These are phyloP conservation scores for Penicillium fuscoglaucum DNA, from an alignment of 2,329 filamentous ascomycete genomes.

Conservation along the genomic window DNA sequence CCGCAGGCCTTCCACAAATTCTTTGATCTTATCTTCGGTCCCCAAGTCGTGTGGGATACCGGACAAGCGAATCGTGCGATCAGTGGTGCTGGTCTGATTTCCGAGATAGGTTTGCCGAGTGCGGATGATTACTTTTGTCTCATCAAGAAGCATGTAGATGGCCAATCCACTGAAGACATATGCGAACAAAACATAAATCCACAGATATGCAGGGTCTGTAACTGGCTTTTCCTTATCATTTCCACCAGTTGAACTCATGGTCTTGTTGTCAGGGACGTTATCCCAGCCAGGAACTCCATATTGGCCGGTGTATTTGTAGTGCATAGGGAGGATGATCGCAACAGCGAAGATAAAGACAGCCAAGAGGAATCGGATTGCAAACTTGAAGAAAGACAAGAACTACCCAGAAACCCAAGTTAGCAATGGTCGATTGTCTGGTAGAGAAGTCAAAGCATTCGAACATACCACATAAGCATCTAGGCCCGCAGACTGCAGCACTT, in stretches of 20 bases:
- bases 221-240: constrained; percentile 35
- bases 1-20: constrained; percentile 80
- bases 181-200: constrained; percentile 92
- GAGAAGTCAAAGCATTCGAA: constrained; percentile 15
- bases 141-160: constrained; percentile 76
- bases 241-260: constrained; percentile 25
- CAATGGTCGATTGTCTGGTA: not conserved
- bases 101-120: constrained; percentile 89
- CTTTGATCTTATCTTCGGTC: constrained; percentile 78
- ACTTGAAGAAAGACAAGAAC: constrained; percentile 94
- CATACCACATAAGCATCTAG: constrained; percentile 88
- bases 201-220: constrained; percentile 63
- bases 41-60: constrained; percentile 79
- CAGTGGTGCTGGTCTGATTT: constrained; percentile 90
- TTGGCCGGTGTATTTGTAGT: constrained; percentile 62
- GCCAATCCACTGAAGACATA: constrained; percentile 86
- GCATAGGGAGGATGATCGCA: constrained; percentile 80
- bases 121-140: constrained; percentile 82
- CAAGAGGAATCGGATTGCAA: constrained; percentile 81
- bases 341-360: constrained; percentile 80
- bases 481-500: constrained; percentile 85
- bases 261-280: constrained; percentile 26
- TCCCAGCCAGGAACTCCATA: constrained; percentile 42
- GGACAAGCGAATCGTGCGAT: constrained; percentile 87
- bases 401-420: constrained; percentile 28